Evolutionary conservation across 306 rosid genomes (phyloP), one percentile per base, ranked within the genome.

Genomic region (Medicago arabica): DNA sequence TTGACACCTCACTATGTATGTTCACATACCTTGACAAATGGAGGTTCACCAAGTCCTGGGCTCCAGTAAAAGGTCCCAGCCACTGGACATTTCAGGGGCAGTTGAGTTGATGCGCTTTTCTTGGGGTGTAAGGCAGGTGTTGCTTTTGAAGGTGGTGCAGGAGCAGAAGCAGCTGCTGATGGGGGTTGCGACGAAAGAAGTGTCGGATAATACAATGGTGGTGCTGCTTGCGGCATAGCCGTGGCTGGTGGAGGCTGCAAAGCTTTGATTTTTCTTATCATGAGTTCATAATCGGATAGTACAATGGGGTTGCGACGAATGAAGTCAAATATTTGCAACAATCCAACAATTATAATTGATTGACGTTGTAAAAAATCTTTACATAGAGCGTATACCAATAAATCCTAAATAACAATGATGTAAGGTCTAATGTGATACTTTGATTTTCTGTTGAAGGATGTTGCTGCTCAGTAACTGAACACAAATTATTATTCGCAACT

Each of bases 31-130:
- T 93, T 93, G 50, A 93, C 89, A 86, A 93, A 91, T 80, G 93
- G 76, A 46, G 96, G 97, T 81, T 88, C 97, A 36, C 97, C 93
- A 9, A 97, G 98, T 11, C 28, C 97, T 39, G 97, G 86, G 83
- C 85, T 15, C 54, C 91, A 83, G 62, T 93, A 93, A 77, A 91
- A 87, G 69, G 93, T 93, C 74, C 98, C 98, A 9, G 98, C 98
- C 96, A 93, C 91, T 70, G 98, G 98, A 86, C 87, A 83, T 82
- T 91, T 89, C 51, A 91, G 44, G 1, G 89, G 81, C 12, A 96
- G 96, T 57, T 88, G 90, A 80, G 92, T 83, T 16, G 91, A 83
- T n/a, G 84, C 25, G 76, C 80, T 81, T 47, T 84, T n/a, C 73
- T 87, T 87, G 11, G 93, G 88, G 66, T 93, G 96, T 66, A 83